Percentiles rank a stretch among this genome's conserved stretches.
phyloP scores from a whole-genome alignment of 148 eudicot species.

The Chenopodium quinoa region DNA sequence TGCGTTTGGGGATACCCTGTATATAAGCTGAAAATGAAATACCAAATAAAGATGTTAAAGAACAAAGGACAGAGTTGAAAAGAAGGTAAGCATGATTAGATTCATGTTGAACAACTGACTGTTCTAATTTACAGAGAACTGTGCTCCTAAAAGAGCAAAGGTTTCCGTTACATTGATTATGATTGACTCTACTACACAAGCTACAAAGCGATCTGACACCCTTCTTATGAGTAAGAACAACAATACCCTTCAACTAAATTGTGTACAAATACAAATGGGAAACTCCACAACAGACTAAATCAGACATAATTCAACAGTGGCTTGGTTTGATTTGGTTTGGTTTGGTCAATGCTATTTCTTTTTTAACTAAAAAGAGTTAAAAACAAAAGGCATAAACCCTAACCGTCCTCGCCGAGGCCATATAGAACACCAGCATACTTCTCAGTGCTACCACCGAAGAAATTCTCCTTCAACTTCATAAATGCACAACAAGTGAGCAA shows the following conservation, averaged over 20 bases:
- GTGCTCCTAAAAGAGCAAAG: constrained; percentile 39
- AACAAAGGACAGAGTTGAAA: constrained; percentile 13
- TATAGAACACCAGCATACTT: constrained; percentile 62
- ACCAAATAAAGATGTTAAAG: background rate
- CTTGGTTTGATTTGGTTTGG: constrained; percentile 15
- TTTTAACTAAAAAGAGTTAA: constrained; percentile 18
- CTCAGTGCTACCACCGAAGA: constrained; percentile 52
- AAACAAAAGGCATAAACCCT: constrained; percentile 19
- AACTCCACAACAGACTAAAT: constrained; percentile 33
- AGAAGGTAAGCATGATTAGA: constrained; percentile 37
- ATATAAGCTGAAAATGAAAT: background rate
- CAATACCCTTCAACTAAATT: constrained; percentile 39
- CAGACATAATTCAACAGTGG: constrained; percentile 33
- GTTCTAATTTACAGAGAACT: constrained; percentile 59
- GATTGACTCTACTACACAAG: constrained; percentile 37
- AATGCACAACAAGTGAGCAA: constrained; percentile 43
- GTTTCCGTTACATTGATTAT: constrained; percentile 42
- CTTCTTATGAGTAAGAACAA: constrained; percentile 33
- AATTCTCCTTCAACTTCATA: constrained; percentile 46
- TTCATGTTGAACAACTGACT: constrained; percentile 49
- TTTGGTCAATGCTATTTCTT: constrained; percentile 33
- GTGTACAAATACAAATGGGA: constrained; percentile 46
- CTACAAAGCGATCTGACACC: constrained; percentile 26
- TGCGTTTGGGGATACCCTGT: background rate
- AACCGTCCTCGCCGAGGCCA: constrained; percentile 46